Conservation (phyloP, 345 rosid genomes). For the Balakata baccata region DNA sequence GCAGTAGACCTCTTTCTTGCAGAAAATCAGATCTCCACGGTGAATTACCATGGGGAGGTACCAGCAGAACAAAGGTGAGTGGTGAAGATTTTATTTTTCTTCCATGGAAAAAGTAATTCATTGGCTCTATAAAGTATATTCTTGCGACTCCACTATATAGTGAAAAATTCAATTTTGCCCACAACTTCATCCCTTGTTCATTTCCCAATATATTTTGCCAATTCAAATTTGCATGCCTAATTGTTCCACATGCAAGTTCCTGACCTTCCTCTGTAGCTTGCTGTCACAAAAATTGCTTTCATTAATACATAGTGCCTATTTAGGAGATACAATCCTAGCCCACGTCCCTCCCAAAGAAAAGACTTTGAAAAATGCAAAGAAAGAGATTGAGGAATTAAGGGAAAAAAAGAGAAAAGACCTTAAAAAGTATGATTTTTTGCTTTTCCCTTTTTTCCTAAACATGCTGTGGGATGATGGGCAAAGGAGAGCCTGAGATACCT, state of each 20-base stretch:
- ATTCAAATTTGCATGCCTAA: background rate
- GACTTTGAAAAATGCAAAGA: too few species aligned
- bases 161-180: background rate
- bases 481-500: background rate
- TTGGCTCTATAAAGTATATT: background rate
- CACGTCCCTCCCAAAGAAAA: background rate
- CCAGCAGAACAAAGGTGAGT: conserved; percentile 87
- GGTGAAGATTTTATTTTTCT: background rate
- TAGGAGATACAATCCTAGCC: background rate
- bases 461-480: background rate
- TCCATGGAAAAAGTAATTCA: background rate
- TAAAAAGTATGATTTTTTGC: background rate
- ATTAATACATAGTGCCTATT: background rate
- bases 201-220: too few species aligned
- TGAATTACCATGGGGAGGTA: conserved; percentile 94
- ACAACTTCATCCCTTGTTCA: background rate
- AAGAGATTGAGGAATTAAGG: too few species aligned
- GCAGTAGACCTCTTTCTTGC: conserved; percentile 88
- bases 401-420: too few species aligned
- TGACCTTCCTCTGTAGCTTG: background rate
- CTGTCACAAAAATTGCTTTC: background rate
- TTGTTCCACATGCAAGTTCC: background rate
- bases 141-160: background rate
- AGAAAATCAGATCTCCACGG: conserved; percentile 74
- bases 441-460: background rate